A percentile compares a stretch with the other conserved stretches of the same genome.
Conservation (phyloP, 352 stramenopile species). For the Pythium oligandrum region DNA sequence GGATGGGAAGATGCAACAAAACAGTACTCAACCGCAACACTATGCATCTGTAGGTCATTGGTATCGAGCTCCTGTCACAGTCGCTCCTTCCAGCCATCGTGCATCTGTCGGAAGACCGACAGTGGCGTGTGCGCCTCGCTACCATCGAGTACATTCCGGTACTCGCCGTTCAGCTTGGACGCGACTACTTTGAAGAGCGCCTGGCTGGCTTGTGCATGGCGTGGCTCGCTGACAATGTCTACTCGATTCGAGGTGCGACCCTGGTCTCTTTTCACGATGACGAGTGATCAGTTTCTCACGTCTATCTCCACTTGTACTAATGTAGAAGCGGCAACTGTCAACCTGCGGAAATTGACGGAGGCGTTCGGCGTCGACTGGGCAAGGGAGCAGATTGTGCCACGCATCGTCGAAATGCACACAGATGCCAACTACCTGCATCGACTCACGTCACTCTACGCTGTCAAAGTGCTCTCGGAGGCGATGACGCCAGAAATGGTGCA, state of each 20-base stretch:
- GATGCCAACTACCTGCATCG: conserved; percentile 94
- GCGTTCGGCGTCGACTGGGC: conserved; percentile 97
- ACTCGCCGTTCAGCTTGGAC: conserved; percentile 93
- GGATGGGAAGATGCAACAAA: too few species aligned
- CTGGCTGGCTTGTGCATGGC: conserved; percentile 94
- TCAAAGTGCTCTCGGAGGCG: conserved; percentile 79
- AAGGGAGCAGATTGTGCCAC: conserved; percentile 90
- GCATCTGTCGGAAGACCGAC: conserved; percentile 96
- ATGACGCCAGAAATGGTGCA: conserved; percentile 74
- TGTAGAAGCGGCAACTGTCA: conserved; percentile 91
- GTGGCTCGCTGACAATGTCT: conserved; percentile 97
- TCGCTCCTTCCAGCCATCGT: conserved; percentile 97
- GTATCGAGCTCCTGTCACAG: conserved; percentile 95
- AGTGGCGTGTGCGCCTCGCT: conserved; percentile 97
- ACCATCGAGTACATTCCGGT: conserved; percentile 99
- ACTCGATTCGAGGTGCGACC: conserved; percentile 86
- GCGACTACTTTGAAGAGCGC: conserved; percentile 95
- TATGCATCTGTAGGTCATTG: conserved; percentile 82
- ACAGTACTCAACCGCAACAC: too few species aligned
- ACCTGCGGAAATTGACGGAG: conserved; percentile 92
- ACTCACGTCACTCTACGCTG: conserved; percentile 88
- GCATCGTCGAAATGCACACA: conserved; percentile 91
- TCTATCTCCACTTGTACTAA: neutral
- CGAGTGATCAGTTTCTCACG: neutral
- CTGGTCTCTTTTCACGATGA: neutral